Conservation (phyloP, 805 yeast genomes). For the Candida quercuum region DNA sequence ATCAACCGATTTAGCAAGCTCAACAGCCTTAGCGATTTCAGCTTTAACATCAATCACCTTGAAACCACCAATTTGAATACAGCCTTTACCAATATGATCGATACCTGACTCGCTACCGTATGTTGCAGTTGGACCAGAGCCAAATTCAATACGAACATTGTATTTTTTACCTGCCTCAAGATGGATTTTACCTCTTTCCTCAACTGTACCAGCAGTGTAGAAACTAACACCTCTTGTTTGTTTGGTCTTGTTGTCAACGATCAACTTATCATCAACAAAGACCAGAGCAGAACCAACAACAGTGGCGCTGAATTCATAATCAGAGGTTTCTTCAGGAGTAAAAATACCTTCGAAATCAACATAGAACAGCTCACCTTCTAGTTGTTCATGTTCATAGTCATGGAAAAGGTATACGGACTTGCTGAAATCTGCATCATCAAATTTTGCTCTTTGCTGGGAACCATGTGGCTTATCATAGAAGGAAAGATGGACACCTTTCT, state of each 20-base stretch:
- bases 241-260: conserved; percentile 50
- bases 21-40: conserved; percentile 38
- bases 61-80: conserved; percentile 28
- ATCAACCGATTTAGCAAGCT: conserved; percentile 44
- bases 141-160: conserved; percentile 43
- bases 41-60: conserved; percentile 24
- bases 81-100: conserved; percentile 30
- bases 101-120: conserved; percentile 10
- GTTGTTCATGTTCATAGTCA: conserved; percentile 25
- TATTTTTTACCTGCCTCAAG: conserved; percentile 42
- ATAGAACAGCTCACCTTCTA: conserved; percentile 30
- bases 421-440: conserved; percentile 24
- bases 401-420: conserved; percentile 20
- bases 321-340: conserved; percentile 41
- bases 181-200: conserved; percentile 33
- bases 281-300: conserved; percentile 52
- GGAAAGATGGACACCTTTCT: conserved; percentile 20
- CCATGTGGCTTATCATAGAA: conserved; percentile 23
- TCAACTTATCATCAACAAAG: conserved; percentile 44
- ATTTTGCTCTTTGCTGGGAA: conserved; percentile 19
- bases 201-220: conserved; percentile 51
- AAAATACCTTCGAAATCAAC: conserved; percentile 42
- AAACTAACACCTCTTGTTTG: conserved; percentile 46
- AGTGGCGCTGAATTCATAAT: conserved; percentile 46
- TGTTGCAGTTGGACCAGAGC: conserved; percentile 38